Base-by-base conservation (phyloP, 257 asterid species). In the Lycium barbarum region DNA sequence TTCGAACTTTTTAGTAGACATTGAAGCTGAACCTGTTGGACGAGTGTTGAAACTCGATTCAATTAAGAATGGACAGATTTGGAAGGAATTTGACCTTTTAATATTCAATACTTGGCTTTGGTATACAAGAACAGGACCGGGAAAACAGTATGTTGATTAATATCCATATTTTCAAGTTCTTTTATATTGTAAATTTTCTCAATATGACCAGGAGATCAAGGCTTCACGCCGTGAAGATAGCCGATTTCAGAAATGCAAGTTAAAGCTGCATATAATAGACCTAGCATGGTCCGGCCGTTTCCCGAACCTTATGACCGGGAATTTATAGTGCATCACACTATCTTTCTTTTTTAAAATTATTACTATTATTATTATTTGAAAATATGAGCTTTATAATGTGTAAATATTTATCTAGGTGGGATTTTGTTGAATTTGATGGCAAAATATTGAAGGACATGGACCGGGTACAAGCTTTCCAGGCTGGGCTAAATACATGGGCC, bases 361-460 rank as follows among this genome's bases (percentile, higher is more conserved):
- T 14, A 7, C 36, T 54, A 43, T 45, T 26, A 7, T 13, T 35
- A 47, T 59, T 36, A 17, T 3, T 10, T 49, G 4, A 53, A 15
- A 10, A 38, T 58, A 26, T 81, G 13, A 61, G 5, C 12, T 45
- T 26, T 3, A 20, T 12, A 14, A 73, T 6, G 4, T 10, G n/a
- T 5, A 14, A 47, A 55, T 49, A 51, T 9, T 73, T 43, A 7
- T 79, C 47, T 85, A 93, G 96, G 73, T 93, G 95, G 94, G 95
- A 93, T 80, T 90, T 78, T 80, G 88, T 93, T 38, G 84, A 89
- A 33, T 80, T 68, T 20, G 89, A 53, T 55, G 90, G 90, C 47
- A 85, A 85, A 76, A 87, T 86, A 85, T 57, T 63, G 82, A 93
- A 92, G 86, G 97, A 93, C 83, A 93, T 92, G 94, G 92, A 93